Evolutionary conservation across 23 red algal species (phyloP).

Genomic region (Cyanidioschyzon merolae): DNA sequence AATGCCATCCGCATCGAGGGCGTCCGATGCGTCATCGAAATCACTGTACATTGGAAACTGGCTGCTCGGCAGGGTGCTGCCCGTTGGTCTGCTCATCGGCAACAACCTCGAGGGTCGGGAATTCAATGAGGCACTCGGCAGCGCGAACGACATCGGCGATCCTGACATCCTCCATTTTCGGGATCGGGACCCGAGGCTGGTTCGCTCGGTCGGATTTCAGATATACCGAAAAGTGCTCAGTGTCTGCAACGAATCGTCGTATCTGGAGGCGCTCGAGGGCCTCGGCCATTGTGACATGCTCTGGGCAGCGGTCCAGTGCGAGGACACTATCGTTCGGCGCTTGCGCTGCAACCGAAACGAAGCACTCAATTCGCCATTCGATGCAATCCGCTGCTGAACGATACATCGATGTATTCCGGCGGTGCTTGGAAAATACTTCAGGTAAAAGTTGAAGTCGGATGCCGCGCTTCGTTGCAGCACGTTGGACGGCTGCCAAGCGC

Average conservation of each 20-base stretch:
- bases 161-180: not conserved
- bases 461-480: not conserved
- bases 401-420: conserved; percentile 2
- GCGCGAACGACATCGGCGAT: not conserved
- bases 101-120: not conserved
- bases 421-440: not conserved
- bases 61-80: no score
- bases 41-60: no score
- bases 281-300: not conserved
- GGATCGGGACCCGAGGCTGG: not conserved
- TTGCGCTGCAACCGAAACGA: not conserved
- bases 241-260: not conserved
- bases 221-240: not conserved
- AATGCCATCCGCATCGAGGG: no score
- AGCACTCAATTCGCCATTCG: not conserved
- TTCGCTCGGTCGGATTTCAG: conserved; percentile 8
- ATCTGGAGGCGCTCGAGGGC: not conserved
- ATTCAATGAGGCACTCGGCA: conserved; percentile 14
- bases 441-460: not conserved
- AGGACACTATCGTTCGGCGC: not conserved
- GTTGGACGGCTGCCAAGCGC: not conserved
- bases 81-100: no score
- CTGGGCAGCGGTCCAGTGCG: not conserved
- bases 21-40: no score
- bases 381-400: not conserved